phyloP scores from a whole-genome alignment of 1,284 basidiomycete genomes.

The Cryptococcus deneoformans region DNA sequence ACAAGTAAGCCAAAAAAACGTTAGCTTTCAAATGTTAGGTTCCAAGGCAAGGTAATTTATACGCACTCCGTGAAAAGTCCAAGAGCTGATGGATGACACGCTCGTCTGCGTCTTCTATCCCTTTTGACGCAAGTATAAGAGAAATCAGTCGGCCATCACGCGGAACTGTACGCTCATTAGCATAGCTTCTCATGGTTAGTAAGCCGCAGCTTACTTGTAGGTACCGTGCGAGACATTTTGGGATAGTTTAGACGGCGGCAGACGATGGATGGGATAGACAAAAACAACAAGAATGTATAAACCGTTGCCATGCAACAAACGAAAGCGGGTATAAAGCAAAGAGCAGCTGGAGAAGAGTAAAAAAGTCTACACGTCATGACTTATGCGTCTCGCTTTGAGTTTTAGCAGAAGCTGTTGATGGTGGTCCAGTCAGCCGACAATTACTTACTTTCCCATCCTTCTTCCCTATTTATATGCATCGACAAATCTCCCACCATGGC shows the following conservation, averaged over 20 bases:
- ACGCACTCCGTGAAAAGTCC: slow-evolving; percentile 82
- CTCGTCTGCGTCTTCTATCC: slow-evolving; percentile 90
- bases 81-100: slow-evolving; percentile 91
- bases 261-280: background rate
- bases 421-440: too few species aligned
- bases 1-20: background rate
- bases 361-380: too few species aligned
- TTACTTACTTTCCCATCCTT: too few species aligned
- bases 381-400: too few species aligned
- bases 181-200: background rate
- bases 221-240: slow-evolving; percentile 7
- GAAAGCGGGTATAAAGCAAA: background rate
- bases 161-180: slow-evolving; percentile 52
- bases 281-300: background rate
- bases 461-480: too few species aligned
- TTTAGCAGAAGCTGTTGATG: too few species aligned
- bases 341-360: background rate
- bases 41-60: background rate
- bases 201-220: slow-evolving; percentile 8
- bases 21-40: background rate
- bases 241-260: background rate
- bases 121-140: slow-evolving; percentile 88
- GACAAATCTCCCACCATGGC: too few species aligned
- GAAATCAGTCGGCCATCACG: slow-evolving; percentile 90
- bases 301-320: background rate